Conservation (phyloP, 2,329 filamentous ascomycete species). For the Sarocladium strictum region DNA sequence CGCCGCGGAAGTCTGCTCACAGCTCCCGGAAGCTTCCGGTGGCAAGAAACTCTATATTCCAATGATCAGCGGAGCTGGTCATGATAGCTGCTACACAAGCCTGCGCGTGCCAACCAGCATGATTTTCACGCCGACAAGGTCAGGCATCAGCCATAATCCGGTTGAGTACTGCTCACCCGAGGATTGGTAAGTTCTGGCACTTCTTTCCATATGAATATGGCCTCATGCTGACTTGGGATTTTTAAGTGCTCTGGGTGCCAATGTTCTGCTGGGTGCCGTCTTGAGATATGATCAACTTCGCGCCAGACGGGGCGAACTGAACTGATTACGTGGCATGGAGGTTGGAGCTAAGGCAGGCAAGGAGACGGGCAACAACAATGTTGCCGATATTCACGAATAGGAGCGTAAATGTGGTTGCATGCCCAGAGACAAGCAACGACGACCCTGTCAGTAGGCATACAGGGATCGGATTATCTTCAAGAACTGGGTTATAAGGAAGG, state of each 20-base stretch:
- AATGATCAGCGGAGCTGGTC: conserved; percentile 25
- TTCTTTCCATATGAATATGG: neutral
- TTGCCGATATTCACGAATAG: too few relatives aligned
- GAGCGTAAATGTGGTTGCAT: too few relatives aligned
- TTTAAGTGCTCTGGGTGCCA: conserved; percentile 18
- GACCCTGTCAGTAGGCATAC: too few relatives aligned
- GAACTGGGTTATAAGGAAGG: too few relatives aligned
- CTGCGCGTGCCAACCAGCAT: conserved; percentile 24
- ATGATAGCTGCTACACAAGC: conserved; percentile 27
- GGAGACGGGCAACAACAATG: too few relatives aligned
- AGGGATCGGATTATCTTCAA: too few relatives aligned
- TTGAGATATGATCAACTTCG: conserved; percentile 15
- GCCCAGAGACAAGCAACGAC: too few relatives aligned
- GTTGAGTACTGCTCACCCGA: conserved; percentile 20
- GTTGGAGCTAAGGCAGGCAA: too few relatives aligned
- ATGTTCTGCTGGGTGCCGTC: conserved; percentile 20
- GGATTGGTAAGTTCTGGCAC: conserved; percentile 17
- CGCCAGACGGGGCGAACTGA: neutral
- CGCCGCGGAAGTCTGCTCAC: conserved; percentile 43
- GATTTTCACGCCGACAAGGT: conserved; percentile 26
- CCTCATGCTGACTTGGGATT: neutral
- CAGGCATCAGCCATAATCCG: conserved; percentile 26
- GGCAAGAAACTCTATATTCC: conserved; percentile 19
- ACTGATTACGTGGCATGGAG: neutral
- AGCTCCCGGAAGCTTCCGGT: conserved; percentile 12